Conservation (phyloP, 805 yeast genomes). For the Candida sanyiensis region DNA sequence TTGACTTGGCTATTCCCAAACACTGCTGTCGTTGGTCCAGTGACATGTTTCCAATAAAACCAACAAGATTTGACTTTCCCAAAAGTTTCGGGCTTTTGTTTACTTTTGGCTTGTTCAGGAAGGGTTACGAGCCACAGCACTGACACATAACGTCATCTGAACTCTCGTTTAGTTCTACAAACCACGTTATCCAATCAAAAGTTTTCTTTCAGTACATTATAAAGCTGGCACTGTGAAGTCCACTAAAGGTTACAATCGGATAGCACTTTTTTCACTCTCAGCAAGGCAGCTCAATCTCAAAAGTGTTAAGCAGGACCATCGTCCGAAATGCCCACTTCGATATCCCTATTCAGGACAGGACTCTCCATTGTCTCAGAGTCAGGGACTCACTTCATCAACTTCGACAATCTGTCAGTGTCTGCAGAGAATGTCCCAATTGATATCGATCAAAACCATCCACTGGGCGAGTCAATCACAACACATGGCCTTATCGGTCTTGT, state of each 20-base stretch:
- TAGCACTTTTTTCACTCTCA: neutral
- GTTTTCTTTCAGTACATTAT: too few relatives aligned
- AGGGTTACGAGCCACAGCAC: neutral
- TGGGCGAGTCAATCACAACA: slow-evolving; percentile 8
- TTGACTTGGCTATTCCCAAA: slow-evolving; percentile 15
- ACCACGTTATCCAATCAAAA: too few relatives aligned
- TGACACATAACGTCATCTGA: too few relatives aligned
- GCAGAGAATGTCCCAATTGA: neutral
- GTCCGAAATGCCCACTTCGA: slow-evolving; percentile 1
- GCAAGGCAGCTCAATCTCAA: neutral
- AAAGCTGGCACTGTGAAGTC: too few relatives aligned
- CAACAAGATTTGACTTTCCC: too few relatives aligned
- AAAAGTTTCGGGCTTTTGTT: neutral
- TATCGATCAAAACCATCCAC: neutral
- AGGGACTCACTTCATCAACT: slow-evolving; percentile 7
- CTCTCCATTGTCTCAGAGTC: slow-evolving; percentile 6
- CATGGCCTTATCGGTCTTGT: slow-evolving; percentile 21
- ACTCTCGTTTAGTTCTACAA: too few relatives aligned
- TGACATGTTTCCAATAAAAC: neutral
- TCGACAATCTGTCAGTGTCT: slow-evolving; percentile 2
- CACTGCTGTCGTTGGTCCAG: slow-evolving; percentile 15
- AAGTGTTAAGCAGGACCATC: neutral
- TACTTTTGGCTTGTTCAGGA: neutral
- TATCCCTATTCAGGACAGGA: slow-evolving; percentile 14
- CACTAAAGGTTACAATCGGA: too few relatives aligned